A percentile compares a stretch with the other conserved stretches of the same genome.
Conservation (phyloP, 768 basidiomycete genomes). For the Pleurotus citrinopileatus region DNA sequence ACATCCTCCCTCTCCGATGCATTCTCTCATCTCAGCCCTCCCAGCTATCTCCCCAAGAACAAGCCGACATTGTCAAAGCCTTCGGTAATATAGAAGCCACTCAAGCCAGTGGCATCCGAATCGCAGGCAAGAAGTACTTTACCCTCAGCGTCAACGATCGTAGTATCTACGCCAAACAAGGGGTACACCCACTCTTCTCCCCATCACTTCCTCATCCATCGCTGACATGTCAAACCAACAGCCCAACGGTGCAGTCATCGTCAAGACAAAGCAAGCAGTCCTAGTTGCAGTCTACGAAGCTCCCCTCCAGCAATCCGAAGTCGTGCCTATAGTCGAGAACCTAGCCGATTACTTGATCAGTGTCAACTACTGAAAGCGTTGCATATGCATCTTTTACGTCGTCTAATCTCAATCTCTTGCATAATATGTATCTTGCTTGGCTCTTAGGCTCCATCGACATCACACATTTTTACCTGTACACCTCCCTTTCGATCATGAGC, state of each 20-base stretch:
- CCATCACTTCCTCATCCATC: too few species aligned
- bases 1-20: background rate
- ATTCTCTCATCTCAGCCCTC: constrained; percentile 6
- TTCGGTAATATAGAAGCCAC: constrained; percentile 38
- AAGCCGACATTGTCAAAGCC: constrained; percentile 50
- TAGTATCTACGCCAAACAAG: constrained; percentile 75
- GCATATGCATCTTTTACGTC: background rate
- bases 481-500: background rate
- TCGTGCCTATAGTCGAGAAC: constrained; percentile 58
- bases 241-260: constrained; percentile 72
- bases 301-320: constrained; percentile 66
- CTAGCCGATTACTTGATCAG: constrained; percentile 78
- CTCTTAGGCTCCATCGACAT: background rate
- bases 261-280: constrained; percentile 84
- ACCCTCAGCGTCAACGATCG: constrained; percentile 45
- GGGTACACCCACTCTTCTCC: constrained; percentile 41
- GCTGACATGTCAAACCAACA: too few species aligned
- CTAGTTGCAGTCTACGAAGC: constrained; percentile 72
- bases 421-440: background rate
- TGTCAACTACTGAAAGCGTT: constrained; percentile 39
- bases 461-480: background rate
- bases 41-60: constrained; percentile 66
- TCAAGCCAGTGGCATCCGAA: constrained; percentile 58
- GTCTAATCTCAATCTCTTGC: background rate
- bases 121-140: constrained; percentile 73